Base-by-base conservation (phyloP, 495 filamentous ascomycete species). In the Aspergillus ellipticus region DNA sequence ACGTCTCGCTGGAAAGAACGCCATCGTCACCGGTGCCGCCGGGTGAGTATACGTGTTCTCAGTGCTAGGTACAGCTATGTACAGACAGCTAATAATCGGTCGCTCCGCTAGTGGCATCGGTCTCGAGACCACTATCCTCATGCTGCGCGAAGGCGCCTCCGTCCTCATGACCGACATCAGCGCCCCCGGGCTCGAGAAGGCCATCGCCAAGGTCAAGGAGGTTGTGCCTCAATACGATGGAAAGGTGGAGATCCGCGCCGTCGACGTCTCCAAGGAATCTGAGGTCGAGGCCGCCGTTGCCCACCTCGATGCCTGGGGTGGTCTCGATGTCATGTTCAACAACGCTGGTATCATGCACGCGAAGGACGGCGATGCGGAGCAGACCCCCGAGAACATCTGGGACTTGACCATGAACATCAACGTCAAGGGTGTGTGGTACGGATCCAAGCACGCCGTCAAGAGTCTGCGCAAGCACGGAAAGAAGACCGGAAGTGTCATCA, bases 281-380 rank as follows among this genome's bases (percentile, higher is more conserved):
- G 80, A 90, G 28, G 83, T 96, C 20, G 71, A 87, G 58, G 81
- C 86, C 26, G 77, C 84, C 58, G 79, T 96, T n/a, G 83, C 85
- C 53, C 69, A 77, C 2, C 69, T 91, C 46, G 92, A 97, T 64
- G 56, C 74, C 45, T 96, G 89, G 90, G 93, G 92, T 62, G 94
- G 94, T n/a, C 75, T 90, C 0, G 94, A 98, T 69, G 79, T 97
- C 61, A 89, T 98, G 58, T 98, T 96, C 84, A 98, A 98, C 82
- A 98, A 98, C 67, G 94, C 94, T 0, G 94, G 94, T 16, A 98
- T 98, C 67, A 98, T 98, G 94, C 92, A 97, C 70, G 82, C 80
- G 28, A 78, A 87, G 51, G 94, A 98, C 69, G 87, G 82, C 57
- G 92, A 96, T 71, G 90, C 93, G 19, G 73, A 95, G 55, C 78